Conservation (phyloP, 192 early-diverging fungal genomes). For the Coemansia sp. region DNA sequence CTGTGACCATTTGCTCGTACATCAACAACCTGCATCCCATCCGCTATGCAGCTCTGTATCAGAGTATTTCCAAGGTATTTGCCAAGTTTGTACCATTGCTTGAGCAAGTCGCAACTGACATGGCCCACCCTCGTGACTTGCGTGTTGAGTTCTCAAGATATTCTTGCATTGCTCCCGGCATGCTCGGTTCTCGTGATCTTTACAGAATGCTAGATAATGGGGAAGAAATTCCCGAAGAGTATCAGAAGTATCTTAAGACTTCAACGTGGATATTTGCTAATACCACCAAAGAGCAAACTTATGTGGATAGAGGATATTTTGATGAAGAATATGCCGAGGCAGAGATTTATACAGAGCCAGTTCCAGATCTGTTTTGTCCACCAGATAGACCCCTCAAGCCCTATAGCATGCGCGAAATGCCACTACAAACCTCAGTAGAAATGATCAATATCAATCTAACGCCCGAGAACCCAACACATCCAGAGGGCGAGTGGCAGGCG, state of each 20-base stretch:
- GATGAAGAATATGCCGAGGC: background rate
- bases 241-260: background rate
- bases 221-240: background rate
- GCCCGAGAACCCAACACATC: conserved; percentile 61
- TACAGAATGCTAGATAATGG: too few relatives aligned
- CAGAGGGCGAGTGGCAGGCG: conserved; percentile 64
- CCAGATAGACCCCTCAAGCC: conserved; percentile 23
- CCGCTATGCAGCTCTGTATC: conserved; percentile 45
- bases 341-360: conserved; percentile 3
- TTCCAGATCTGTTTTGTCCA: conserved; percentile 35
- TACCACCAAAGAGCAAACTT: too few relatives aligned
- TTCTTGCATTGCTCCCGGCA: background rate
- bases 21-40: conserved; percentile 67
- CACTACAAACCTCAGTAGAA: conserved; percentile 67
- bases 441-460: conserved; percentile 64
- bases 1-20: conserved; percentile 51
- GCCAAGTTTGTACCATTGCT: conserved; percentile 58
- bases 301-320: too few relatives aligned
- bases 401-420: conserved; percentile 31
- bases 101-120: conserved; percentile 38
- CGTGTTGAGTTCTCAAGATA: background rate
- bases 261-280: background rate
- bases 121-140: background rate
- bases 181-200: background rate
- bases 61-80: conserved; percentile 44